These are phyloP conservation scores for Pichia cactophila DNA, from an alignment of 1,139 yeast genomes.

Conservation along the genomic window DNA sequence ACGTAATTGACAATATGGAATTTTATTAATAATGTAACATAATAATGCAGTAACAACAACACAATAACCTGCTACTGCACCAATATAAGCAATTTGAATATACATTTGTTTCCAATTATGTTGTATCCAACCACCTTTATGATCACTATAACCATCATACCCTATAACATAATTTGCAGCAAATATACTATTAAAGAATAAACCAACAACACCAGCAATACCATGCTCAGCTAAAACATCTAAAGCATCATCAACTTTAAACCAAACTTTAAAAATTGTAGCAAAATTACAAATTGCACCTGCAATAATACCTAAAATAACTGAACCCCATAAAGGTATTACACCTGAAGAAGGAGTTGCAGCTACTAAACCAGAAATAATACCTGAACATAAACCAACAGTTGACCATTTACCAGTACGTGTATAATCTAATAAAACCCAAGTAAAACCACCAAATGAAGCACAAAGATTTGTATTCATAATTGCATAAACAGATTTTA, in stretches of 20 bases:
- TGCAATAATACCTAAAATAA: conserved; percentile 71
- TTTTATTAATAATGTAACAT: conserved; percentile 63
- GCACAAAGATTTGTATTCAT: conserved; percentile 90
- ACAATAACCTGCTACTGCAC: conserved; percentile 71
- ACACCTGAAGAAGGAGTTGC: conserved; percentile 93
- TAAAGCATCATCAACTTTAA: conserved; percentile 82
- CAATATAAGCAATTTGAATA: conserved; percentile 77
- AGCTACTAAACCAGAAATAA: conserved; percentile 91
- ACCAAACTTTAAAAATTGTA: conserved; percentile 76
- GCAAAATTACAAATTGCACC: conserved; percentile 85
- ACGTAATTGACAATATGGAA: conserved; percentile 79
- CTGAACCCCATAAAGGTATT: conserved; percentile 88
- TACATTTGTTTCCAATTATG: conserved; percentile 89
- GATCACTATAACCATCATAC: conserved; percentile 75
- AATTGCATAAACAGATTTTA: conserved; percentile 73
- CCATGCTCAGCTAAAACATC: conserved; percentile 99
- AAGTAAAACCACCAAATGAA: conserved; percentile 82
- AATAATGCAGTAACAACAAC: conserved; percentile 70
- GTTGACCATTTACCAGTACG: conserved; percentile 88
- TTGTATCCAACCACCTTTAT: conserved; percentile 86
- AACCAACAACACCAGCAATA: conserved; percentile 86
- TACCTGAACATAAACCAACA: conserved; percentile 92
- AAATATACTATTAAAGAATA: conserved; percentile 79
- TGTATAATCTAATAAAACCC: conserved; percentile 87
- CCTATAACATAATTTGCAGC: conserved; percentile 87